A percentile compares a stretch with the other conserved stretches of the same genome.
Evolutionary conservation across 306 rosid genomes (phyloP).

Genomic region (Acacia confusa): DNA sequence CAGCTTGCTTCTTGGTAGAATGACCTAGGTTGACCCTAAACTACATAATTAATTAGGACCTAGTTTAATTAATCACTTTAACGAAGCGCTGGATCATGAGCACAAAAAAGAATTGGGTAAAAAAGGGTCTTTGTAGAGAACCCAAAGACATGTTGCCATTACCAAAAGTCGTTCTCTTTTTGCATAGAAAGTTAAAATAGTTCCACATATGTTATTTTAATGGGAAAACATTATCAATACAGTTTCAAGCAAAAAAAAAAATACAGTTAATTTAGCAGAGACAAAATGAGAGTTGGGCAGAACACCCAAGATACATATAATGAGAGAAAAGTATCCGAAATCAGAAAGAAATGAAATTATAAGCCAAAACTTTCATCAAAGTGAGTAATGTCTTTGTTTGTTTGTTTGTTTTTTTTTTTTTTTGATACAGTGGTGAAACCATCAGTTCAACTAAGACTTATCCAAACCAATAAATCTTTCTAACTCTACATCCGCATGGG

Average conservation of each 20-base stretch:
- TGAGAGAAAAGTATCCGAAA: background rate
- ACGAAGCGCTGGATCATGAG: too few relatives aligned
- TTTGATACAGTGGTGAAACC: too few relatives aligned
- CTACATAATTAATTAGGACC: too few relatives aligned
- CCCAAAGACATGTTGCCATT: background rate
- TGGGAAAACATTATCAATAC: background rate
- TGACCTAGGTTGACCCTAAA: too few relatives aligned
- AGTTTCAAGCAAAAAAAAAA: background rate
- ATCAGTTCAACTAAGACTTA: too few relatives aligned
- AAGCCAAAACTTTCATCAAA: constrained; percentile 14
- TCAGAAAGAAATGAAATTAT: background rate
- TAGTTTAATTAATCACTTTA: too few relatives aligned
- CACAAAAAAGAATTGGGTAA: background rate
- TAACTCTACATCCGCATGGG: too few relatives aligned
- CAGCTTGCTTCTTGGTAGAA: too few relatives aligned
- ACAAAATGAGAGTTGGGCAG: background rate
- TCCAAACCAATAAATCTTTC: too few relatives aligned
- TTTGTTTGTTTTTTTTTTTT: too few relatives aligned
- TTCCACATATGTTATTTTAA: background rate
- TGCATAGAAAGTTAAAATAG: background rate
- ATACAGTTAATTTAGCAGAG: background rate
- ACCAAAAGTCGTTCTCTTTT: background rate
- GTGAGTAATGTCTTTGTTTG: background rate
- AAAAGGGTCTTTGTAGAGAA: background rate
- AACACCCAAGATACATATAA: background rate